Base-by-base conservation (phyloP, 306 rosid genomes). In the Ammopiptanthus mongolicus region DNA sequence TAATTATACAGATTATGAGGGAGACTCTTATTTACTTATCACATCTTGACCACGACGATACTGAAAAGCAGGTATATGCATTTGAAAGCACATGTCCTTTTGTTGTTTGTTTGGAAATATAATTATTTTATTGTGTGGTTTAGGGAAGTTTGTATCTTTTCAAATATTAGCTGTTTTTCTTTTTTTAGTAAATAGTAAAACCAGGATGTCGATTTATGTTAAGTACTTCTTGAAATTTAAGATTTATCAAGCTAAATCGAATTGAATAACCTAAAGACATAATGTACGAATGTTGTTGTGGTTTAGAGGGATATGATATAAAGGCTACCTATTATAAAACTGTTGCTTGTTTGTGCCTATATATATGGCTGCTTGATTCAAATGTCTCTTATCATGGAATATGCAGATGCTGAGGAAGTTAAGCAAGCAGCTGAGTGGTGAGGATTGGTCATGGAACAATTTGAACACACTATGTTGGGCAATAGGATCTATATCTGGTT, bases 371-470 rank as follows among this genome's bases (percentile, higher is more conserved):
- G 15, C 66, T 62, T 67, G 46, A 61, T 69, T n/a, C 23, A 63
- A 28, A 42, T 18, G 42, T 25, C 28, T 82, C 15, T 14, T 39
- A 11, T 64, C 1, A 8, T 83, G 71, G 50, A 63, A 67, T 34
- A 64, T 58, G 44, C 88, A 96, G 99, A 96, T 96, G 99, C 87
- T 96, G 76, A 96, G 75, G 91, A 96, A 96, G 69, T 82, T 96
- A 69, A 96, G 92, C 79, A 92, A 90, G 65, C 99, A 96, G 59
- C 88, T 96, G 41, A 96, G 89, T 76, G 99, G 99, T 4, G 99
- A 96, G 86, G 98, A 96, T 83, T 96, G 99, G 98, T 85, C 95
- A 60, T 96, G 99, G 99, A 96, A 92, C 87, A 96, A 92, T 86
- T 85, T 96, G 76, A 96, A 96, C 84, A 96, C 99, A 6, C 80